Conservation (phyloP, 2,329 filamentous ascomycete species). For the Fonsecaea monophora region DNA sequence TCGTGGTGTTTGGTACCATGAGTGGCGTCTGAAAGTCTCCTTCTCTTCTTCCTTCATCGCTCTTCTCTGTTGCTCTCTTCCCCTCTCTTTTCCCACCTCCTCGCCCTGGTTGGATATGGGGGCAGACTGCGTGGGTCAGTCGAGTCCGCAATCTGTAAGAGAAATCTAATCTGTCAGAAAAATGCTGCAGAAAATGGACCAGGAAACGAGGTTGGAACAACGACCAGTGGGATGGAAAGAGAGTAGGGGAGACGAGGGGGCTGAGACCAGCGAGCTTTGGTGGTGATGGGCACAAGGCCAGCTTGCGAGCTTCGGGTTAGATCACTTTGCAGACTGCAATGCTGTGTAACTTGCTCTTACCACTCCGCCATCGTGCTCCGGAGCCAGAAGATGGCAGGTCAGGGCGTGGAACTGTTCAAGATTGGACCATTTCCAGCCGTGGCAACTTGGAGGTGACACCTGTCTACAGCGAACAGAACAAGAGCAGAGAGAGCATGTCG, state of each 20-base stretch:
- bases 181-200: background rate
- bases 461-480: background rate
- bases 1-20: background rate
- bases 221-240: background rate
- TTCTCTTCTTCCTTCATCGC: background rate
- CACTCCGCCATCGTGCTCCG: background rate
- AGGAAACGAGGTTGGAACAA: background rate
- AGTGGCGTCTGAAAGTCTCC: background rate
- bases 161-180: conserved; percentile 3
- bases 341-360: background rate
- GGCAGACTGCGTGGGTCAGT: background rate
- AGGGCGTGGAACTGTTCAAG: background rate
- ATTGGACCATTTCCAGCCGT: background rate
- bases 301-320: conserved; percentile 2
- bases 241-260: background rate
- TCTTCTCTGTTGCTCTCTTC: background rate
- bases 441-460: background rate
- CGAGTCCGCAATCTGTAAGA: background rate
- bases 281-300: background rate
- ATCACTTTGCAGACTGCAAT: background rate
- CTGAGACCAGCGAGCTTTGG: background rate
- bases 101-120: background rate
- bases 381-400: background rate
- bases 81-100: background rate
- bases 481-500: background rate